These are phyloP conservation scores for Pestalotiopsis sp. DNA, from an alignment of 2,329 filamentous ascomycete species.

Conservation along the genomic window DNA sequence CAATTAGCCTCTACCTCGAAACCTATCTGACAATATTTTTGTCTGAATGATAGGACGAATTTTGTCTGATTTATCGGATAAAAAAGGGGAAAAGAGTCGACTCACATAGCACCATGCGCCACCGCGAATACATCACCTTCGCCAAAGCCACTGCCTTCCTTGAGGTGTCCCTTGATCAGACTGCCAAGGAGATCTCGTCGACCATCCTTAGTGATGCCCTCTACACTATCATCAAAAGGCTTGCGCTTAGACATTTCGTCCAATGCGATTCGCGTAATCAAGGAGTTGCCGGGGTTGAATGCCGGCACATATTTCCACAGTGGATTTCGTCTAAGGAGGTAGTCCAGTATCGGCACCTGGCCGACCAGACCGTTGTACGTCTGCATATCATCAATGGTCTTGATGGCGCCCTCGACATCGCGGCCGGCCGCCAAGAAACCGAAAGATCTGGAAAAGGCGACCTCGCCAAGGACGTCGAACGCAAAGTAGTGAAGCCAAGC, in stretches of 20 bases:
- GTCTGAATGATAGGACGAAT: not conserved
- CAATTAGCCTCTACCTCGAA: not conserved
- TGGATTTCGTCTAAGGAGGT: slow-evolving; percentile 50
- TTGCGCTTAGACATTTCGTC: slow-evolving; percentile 49
- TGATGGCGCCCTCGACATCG: slow-evolving; percentile 53
- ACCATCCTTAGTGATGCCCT: slow-evolving; percentile 40
- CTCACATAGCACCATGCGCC: slow-evolving; percentile 57
- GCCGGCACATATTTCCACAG: slow-evolving; percentile 41
- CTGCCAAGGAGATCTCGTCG: slow-evolving; percentile 52
- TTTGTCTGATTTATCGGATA: not conserved
- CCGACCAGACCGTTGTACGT: slow-evolving; percentile 55
- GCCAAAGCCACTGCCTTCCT: slow-evolving; percentile 47
- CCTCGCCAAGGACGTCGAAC: slow-evolving; percentile 53
- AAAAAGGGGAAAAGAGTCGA: slow-evolving; percentile 6
- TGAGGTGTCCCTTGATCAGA: slow-evolving; percentile 53
- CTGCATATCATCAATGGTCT: slow-evolving; percentile 53
- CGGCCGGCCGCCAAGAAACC: slow-evolving; percentile 51
- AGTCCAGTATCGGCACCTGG: slow-evolving; percentile 52
- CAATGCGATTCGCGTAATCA: slow-evolving; percentile 53
- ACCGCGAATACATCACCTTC: slow-evolving; percentile 59
- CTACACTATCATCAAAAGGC: slow-evolving; percentile 47
- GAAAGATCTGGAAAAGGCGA: slow-evolving; percentile 53
- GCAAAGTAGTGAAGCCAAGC: slow-evolving; percentile 45
- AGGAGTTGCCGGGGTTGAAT: slow-evolving; percentile 44
- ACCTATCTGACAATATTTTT: not conserved